phyloP scores from a whole-genome alignment of 371 early-diverging fungal species.

The Pancytospora epiphaga region DNA sequence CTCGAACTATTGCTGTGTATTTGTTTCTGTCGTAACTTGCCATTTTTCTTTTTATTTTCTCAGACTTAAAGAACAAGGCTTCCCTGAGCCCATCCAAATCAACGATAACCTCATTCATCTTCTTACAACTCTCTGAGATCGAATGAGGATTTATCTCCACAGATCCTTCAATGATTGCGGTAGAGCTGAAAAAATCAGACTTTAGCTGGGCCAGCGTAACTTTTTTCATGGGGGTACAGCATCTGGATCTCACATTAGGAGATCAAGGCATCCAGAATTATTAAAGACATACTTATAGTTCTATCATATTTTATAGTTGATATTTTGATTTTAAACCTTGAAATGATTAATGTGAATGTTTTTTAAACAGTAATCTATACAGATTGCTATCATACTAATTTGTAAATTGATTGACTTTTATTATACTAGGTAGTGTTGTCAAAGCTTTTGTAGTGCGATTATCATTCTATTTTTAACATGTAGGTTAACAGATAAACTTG shows the following conservation, averaged over 20 bases:
- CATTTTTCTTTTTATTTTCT: conserved; percentile 27
- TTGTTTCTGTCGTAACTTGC: conserved; percentile 5
- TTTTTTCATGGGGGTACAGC: conserved; percentile 35
- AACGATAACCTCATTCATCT: conserved; percentile 17
- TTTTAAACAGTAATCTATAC: too few species aligned
- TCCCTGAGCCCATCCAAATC: conserved; percentile 39
- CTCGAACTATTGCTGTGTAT: conserved; percentile 5
- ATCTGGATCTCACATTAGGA: not conserved
- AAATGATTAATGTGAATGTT: too few species aligned
- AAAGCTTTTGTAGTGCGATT: too few species aligned
- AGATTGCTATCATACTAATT: too few species aligned
- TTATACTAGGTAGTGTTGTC: too few species aligned
- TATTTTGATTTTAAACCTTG: too few species aligned
- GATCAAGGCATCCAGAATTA: not conserved
- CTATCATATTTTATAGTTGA: too few species aligned
- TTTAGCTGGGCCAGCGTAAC: conserved; percentile 40
- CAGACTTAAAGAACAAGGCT: conserved; percentile 49
- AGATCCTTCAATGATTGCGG: conserved; percentile 27
- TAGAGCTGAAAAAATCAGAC: conserved; percentile 24
- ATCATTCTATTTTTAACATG: too few species aligned
- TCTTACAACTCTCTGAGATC: not conserved
- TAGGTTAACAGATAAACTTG: too few species aligned
- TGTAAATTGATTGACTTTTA: too few species aligned
- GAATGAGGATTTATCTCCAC: conserved; percentile 21
- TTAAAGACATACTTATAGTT: too few species aligned